Conservation (phyloP, 129 eudicot genomes). For the Silybum marianum region DNA sequence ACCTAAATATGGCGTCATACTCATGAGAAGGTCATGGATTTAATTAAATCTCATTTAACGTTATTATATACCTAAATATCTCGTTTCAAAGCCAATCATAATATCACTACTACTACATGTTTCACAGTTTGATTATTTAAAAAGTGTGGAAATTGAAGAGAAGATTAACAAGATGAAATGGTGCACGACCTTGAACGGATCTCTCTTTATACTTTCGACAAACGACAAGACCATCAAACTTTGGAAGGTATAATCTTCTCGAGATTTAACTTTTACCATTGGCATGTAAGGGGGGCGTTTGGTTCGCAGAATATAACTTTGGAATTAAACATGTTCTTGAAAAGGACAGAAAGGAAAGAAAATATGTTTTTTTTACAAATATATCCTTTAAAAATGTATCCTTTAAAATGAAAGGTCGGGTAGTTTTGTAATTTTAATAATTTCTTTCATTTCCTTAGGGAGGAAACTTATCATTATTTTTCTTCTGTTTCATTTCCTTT, state of each 20-base stretch:
- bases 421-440: no score
- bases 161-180: conserved; percentile 77
- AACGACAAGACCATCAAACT: conserved; percentile 84
- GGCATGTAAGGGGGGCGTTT: background rate
- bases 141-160: conserved; percentile 88
- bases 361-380: no score
- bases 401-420: no score
- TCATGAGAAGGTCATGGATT: no score
- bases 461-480: background rate
- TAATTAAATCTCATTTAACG: no score
- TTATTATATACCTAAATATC: no score
- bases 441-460: background rate
- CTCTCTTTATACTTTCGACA: conserved; percentile 74
- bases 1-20: no score
- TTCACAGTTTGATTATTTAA: conserved; percentile 78
- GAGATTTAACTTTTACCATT: background rate
- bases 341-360: no score
- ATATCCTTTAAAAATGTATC: no score
- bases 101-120: conserved; percentile 17
- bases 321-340: background rate
- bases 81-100: no score
- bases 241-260: conserved; percentile 74
- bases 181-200: conserved; percentile 62
- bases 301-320: background rate
- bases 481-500: background rate